phyloP scores from a whole-genome alignment of 116 monocot species.

The Trichopus zeylanicus region DNA sequence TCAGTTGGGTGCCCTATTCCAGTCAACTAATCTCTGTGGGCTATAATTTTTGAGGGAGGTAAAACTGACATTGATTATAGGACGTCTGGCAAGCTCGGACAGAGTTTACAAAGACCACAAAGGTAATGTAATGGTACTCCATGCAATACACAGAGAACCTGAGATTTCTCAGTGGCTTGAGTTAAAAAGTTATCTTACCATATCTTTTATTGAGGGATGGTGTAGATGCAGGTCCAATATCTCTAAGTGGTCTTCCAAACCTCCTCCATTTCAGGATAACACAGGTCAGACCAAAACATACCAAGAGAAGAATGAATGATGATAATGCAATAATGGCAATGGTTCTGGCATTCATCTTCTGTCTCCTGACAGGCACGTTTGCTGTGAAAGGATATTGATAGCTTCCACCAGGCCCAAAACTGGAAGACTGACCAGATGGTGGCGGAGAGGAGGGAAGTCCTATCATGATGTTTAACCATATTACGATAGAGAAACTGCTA shows the following conservation, averaged over 20 bases:
- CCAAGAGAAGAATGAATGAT: constrained; percentile 30
- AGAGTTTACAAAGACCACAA: neutral
- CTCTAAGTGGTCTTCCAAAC: constrained; percentile 8
- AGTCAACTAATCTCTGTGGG: too few relatives aligned
- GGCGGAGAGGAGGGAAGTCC: constrained; percentile 68
- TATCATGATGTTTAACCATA: constrained; percentile 12
- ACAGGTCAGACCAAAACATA: constrained; percentile 29
- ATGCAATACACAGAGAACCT: neutral
- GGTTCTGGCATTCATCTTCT: constrained; percentile 38
- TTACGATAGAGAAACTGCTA: neutral
- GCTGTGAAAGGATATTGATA: constrained; percentile 51
- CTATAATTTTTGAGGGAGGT: too few relatives aligned
- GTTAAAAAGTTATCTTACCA: constrained; percentile 24
- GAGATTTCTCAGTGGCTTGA: neutral
- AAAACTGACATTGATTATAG: too few relatives aligned
- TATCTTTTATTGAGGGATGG: constrained; percentile 37
- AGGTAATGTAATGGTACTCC: too few relatives aligned
- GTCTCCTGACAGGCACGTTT: constrained; percentile 33
- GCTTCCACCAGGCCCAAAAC: constrained; percentile 22
- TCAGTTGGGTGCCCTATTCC: too few relatives aligned
- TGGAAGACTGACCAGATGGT: constrained; percentile 14
- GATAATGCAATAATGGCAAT: constrained; percentile 42
- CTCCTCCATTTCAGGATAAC: constrained; percentile 31
- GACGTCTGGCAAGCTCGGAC: neutral
- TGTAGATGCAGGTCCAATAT: constrained; percentile 14